phyloP scores from a whole-genome alignment of 2,329 filamentous ascomycete species.

The Cercospora sp. region DNA sequence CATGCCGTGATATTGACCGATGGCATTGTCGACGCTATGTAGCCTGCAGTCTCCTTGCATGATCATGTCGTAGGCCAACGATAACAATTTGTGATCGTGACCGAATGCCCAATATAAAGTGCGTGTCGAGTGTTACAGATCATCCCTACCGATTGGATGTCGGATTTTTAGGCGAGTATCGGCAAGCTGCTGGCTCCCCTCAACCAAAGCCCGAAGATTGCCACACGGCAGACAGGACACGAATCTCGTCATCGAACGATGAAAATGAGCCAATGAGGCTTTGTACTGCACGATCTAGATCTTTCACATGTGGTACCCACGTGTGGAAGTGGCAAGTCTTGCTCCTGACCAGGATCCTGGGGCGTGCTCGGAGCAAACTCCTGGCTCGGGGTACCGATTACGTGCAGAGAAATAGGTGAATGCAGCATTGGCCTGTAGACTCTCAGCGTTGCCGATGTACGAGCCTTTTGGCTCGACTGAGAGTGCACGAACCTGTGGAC shows the following conservation, averaged over 20 bases:
- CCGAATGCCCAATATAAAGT: not conserved
- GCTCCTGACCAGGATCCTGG: not conserved
- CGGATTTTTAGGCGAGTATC: constrained; percentile 1
- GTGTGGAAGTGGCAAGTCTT: not conserved
- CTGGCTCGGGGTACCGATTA: not conserved
- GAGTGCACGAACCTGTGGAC: not conserved
- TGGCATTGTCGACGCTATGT: not conserved
- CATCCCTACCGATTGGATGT: not conserved
- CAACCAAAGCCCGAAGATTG: not conserved
- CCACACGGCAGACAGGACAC: not conserved
- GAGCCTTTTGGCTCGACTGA: not conserved
- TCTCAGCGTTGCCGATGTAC: not conserved
- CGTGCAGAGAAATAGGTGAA: not conserved
- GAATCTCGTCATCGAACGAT: not conserved
- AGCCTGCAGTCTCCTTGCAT: not conserved
- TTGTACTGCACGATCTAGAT: not conserved
- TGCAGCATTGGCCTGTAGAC: not conserved
- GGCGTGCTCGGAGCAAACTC: not conserved
- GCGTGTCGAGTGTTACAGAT: not conserved
- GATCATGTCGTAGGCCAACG: not conserved
- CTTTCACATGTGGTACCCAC: not conserved
- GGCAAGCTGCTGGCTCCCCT: not conserved
- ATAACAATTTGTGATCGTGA: not conserved
- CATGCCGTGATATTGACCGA: not conserved
- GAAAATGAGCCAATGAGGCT: not conserved